Evolutionary conservation across 805 yeast species (phyloP), one percentile per base, ranked within the genome.

Genomic region (Schizosaccharomyces osmophilus): DNA sequence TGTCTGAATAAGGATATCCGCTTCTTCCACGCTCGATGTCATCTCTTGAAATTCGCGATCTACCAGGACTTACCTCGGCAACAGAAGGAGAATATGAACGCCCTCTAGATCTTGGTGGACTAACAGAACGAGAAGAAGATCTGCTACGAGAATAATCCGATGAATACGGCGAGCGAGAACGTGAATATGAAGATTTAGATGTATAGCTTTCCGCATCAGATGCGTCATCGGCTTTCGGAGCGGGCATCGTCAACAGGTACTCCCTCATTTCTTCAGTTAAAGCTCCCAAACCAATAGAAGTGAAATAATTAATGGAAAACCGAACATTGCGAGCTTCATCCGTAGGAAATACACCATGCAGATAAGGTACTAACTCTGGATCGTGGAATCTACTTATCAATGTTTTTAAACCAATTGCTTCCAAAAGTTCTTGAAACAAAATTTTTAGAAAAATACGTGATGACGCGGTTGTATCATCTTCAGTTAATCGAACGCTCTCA

Each of bases 261-360:
- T 74, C 77, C 72, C 97, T 79, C 94, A 89, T 84, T 1, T 74
- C 78, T 48, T 87, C 95, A 0, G 97, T 89, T 62, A 90, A 69
- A 1, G 78, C 77, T 57, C 97, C 97, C 59, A 90, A 70, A 0
- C 94, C 94, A 64, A 90, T 87, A 0, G 97, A 96, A 0, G 97
- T 90, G 71, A 90, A 90, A 69, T 78, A 90, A 68, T 90, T 90
- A 68, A 88, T 87, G 1, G 94, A 78, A 69, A 89, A 90, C 63
- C 90, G 61, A 1, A 72, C 68, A 32, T 72, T 71, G 57, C 63
- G 62, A 13, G 66, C 66, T 36, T 69, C 71, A 17, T 71, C 71
- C 24, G 68, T 60, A 65, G 95, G 96, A 67, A 89, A 85, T 48
- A 89, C 65, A 1, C 63, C 65, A 41, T 84, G 63, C 1, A 59